Base-by-base conservation (phyloP, 192 early-diverging fungal species). In the Endogone sp. region DNA sequence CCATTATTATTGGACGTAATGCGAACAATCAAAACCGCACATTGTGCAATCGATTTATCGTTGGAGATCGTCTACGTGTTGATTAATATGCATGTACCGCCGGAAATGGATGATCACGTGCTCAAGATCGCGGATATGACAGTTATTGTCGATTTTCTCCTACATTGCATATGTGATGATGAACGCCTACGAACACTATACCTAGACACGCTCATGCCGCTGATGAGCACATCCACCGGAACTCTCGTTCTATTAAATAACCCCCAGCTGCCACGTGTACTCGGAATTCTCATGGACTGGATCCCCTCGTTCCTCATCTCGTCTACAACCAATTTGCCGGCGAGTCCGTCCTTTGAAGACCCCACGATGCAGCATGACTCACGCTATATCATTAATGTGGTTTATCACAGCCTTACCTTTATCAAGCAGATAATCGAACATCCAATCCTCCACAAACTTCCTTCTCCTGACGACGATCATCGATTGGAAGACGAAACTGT, bases 21-120 rank as follows among this genome's bases (percentile, higher is more conserved):
- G 37, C 68, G 26, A 10, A 68, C 65, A 4, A 67, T 29, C 44
- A 68, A 27, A 3, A 2, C 25, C 22, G 9, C 29, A 29, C 31
- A 71, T 57, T 57, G 37, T 20, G 55, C 60, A 30, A 37, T 20
- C 29, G 70, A 71, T 67, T 31, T 71, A 24, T 66, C 66, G 22
- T 66, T 71, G 70, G 70, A 71, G 28, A 60, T 71, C 49, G 16
- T 49, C 16, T 6, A 49, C 37, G 37, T 49, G 37, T 49, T 49
- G 37, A 49, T 49, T 6, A 49, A 49, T 49, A 49, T 49, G 6
- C 37, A 16, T 16, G 16, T 49, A 6, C 37, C 37, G 16, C 37
- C 37, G 1, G 37, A 6, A 1, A 49, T 1, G 37, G 37, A 49
- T 16, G 37, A 49, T 49, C 37, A 49, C 37, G 37, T 16, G 6